Evolutionary conservation across 352 stramenopile species (phyloP).

Genomic region (Phytophthora pseudosyringae): DNA sequence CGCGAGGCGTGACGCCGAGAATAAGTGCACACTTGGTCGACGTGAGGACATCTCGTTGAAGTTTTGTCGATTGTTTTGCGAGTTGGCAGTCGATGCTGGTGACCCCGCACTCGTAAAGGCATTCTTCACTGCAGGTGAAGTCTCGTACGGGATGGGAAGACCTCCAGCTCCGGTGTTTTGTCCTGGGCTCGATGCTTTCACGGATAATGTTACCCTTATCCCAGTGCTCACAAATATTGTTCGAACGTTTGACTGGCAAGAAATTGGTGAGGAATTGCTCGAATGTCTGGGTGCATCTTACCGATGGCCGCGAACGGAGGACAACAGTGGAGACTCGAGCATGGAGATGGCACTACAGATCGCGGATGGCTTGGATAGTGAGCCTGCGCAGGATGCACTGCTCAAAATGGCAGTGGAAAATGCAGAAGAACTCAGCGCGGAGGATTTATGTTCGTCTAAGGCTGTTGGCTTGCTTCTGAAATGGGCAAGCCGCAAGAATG

Average conservation of each 20-base stretch:
- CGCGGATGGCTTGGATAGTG: constrained; percentile 6
- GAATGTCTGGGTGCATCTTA: too few relatives aligned
- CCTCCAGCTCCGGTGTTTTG: background rate
- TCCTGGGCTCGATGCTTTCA: constrained; percentile 2
- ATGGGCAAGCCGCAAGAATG: too few relatives aligned
- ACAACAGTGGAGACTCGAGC: background rate
- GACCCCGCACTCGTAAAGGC: constrained; percentile 12
- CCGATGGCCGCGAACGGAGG: background rate
- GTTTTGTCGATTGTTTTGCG: constrained; percentile 19
- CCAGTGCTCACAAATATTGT: background rate
- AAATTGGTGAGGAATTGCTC: constrained; percentile 3
- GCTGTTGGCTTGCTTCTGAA: too few relatives aligned
- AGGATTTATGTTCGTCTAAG: too few relatives aligned
- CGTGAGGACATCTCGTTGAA: background rate
- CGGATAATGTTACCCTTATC: constrained; percentile 2
- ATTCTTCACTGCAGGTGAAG: constrained; percentile 10
- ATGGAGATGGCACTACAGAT: constrained; percentile 22
- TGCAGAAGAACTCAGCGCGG: too few relatives aligned
- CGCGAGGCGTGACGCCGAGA: background rate
- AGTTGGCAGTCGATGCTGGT: constrained; percentile 17
- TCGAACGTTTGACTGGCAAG: constrained; percentile 15
- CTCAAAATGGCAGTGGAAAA: constrained; percentile 5
- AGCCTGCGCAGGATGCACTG: background rate
- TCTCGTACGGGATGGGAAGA: background rate
- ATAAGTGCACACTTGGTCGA: background rate